phyloP scores from a whole-genome alignment of 73 alveolate genomes.

The Tetrahymena borealis region DNA sequence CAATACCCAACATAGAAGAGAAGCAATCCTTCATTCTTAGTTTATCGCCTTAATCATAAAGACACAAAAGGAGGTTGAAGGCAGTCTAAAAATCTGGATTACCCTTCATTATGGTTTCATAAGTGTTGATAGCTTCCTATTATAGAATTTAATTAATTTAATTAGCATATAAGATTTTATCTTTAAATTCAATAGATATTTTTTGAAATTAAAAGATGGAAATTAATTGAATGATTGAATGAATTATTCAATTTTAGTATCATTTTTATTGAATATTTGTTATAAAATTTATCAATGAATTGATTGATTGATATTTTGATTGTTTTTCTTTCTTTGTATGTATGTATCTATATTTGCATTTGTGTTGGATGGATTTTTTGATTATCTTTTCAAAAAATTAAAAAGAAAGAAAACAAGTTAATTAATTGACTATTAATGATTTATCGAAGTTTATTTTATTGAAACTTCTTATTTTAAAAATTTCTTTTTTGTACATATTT shows the following conservation, averaged over 20 bases:
- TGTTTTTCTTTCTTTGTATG: neutral
- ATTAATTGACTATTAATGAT: neutral
- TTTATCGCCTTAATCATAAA: constrained; percentile 87
- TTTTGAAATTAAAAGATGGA: neutral
- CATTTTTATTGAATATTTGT: neutral
- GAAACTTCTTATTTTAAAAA: constrained; percentile 55
- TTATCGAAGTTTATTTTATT: constrained; percentile 17
- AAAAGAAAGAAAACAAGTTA: constrained; percentile 31
- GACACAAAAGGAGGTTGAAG: constrained; percentile 84
- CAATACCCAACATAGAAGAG: constrained; percentile 74
- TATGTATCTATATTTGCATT: neutral
- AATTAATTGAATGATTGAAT: neutral
- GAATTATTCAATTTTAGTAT: neutral
- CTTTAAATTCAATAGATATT: neutral
- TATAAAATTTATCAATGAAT: too few relatives aligned
- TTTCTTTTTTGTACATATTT: constrained; percentile 44
- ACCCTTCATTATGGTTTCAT: constrained; percentile 72
- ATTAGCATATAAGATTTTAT: neutral
- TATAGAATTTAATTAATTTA: too few relatives aligned
- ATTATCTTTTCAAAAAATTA: constrained; percentile 46
- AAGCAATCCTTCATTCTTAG: constrained; percentile 71
- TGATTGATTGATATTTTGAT: neutral
- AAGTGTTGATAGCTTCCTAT: constrained; percentile 79
- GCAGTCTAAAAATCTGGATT: constrained; percentile 75
- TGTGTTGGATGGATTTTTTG: constrained; percentile 42